A percentile compares a stretch with the other conserved stretches of the same genome.
Conservation (phyloP, 108 stramenopile species). For the Pseudonitzschia delicatissima region DNA sequence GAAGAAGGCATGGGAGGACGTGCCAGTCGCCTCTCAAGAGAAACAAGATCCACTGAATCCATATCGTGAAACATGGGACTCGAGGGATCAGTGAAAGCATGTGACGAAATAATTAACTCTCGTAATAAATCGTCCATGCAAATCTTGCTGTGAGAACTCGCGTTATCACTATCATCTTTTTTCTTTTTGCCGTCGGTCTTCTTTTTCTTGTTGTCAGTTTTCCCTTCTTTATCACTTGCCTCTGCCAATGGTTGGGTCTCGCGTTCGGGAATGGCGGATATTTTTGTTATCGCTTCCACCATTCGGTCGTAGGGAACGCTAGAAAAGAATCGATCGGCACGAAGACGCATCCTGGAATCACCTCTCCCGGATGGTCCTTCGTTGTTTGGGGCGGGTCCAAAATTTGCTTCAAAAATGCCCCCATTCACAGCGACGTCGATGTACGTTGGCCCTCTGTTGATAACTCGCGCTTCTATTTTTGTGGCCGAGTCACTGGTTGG, state of each 20-base stretch:
- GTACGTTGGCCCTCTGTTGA: constrained; percentile 71
- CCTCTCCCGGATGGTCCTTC: constrained; percentile 43
- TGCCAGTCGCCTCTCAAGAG: constrained; percentile 53
- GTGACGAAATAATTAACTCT: constrained; percentile 68
- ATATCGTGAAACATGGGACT: constrained; percentile 41
- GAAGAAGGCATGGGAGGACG: constrained; percentile 73
- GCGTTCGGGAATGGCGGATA: constrained; percentile 56
- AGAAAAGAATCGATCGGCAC: constrained; percentile 81
- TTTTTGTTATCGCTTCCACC: constrained; percentile 70
- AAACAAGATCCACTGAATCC: constrained; percentile 45
- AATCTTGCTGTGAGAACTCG: constrained; percentile 42
- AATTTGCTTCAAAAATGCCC: constrained; percentile 66
- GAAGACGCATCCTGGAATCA: constrained; percentile 54
- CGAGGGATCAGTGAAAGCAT: constrained; percentile 51
- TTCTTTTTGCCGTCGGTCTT: constrained; percentile 9
- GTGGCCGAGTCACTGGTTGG: constrained; percentile 59
- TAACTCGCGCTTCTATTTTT: constrained; percentile 64
- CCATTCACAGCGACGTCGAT: constrained; percentile 68
- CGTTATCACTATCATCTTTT: neutral
- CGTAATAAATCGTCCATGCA: constrained; percentile 73
- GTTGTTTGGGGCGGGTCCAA: constrained; percentile 80
- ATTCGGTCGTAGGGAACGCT: constrained; percentile 81
- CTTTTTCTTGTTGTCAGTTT: constrained; percentile 13
- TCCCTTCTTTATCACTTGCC: neutral
- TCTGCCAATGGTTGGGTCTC: constrained; percentile 18